Evolutionary conservation across 1,284 basidiomycete genomes (phyloP).

Genomic region (Sparassis latifolia): DNA sequence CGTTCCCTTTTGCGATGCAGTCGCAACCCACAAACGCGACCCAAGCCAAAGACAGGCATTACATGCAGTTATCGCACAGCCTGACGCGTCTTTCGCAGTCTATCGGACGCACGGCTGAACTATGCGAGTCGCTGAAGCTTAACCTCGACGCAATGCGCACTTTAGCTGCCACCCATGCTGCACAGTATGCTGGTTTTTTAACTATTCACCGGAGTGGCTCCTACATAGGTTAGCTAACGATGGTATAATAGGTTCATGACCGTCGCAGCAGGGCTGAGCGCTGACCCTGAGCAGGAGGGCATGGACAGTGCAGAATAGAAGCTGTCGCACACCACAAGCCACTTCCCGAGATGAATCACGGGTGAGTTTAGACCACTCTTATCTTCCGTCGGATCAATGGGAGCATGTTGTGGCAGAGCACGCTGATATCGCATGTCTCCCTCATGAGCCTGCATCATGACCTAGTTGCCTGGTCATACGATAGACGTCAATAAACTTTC

Average conservation of each 20-base stretch:
- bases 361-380: too few species aligned
- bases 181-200: constrained; percentile 43
- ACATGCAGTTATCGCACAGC: constrained; percentile 58
- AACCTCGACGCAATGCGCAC: constrained; percentile 68
- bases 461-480: too few species aligned
- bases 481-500: too few species aligned
- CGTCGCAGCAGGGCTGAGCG: constrained; percentile 47
- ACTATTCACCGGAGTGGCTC: not conserved
- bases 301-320: too few species aligned
- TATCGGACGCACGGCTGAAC: constrained; percentile 58
- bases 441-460: too few species aligned
- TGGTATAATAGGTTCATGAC: constrained; percentile 54
- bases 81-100: constrained; percentile 55
- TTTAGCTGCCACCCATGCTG: constrained; percentile 65
- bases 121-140: constrained; percentile 63
- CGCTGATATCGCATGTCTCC: too few species aligned
- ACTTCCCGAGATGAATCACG: too few species aligned
- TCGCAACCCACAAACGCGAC: constrained; percentile 48
- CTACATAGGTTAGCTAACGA: not conserved
- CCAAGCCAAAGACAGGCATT: constrained; percentile 67
- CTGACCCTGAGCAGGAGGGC: constrained; percentile 26
- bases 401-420: too few species aligned
- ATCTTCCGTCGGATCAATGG: too few species aligned
- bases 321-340: too few species aligned
- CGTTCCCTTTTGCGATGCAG: constrained; percentile 12